Base-by-base conservation (phyloP, 2,329 filamentous ascomycete species). In the Sarocladium kiliense region DNA sequence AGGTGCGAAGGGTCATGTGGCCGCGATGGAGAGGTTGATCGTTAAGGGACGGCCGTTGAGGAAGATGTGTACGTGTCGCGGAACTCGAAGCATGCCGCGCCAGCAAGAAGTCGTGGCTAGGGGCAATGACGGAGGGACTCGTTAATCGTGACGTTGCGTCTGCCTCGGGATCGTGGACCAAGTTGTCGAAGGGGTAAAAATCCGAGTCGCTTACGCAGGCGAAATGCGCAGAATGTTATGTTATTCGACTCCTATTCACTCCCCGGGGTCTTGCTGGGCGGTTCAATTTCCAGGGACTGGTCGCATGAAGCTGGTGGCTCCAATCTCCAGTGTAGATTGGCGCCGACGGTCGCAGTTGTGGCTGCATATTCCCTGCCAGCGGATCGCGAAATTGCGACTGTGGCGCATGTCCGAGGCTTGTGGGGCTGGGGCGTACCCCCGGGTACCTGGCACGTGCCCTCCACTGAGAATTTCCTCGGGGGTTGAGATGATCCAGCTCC, bases 251-350 rank as follows among this genome's bases (percentile, higher is more conserved):
- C 47, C 47, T 51, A 51, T 36, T 27, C 44, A 5, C 12, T 30
- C 47, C 47, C n/a, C 47, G 4, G 19, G 26, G 23, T 21, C n/a
- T 18, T 51, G 47, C 47, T 36, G 47, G 47, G 47, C 16, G 14
- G 9, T 36, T 21, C 47, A 51, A 51, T 51, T 49, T 51, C 47
- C 47, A 51, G 47, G 47, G 25, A 27, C 47, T 36, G 12, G 47
- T 51, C 47, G 47, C 47, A 51, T 51, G 47, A 51, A 51, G 47
- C 47, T 36, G 47, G 47, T 51, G 47, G 47, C 47, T 23, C 47
- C n/a, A 51, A 51, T 51, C 47, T 51, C 27, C 47, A 51, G 44
- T 47, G n/a, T 47, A 47, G 23, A 47, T 27, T 47, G 44, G 44
- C 44, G 44, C 44, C 12, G 7, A 30, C 11, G 30, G 47, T 18